Evolutionary conservation across 2,329 filamentous ascomycete species (phyloP).

Genomic region (Fusarium veterinarium): DNA sequence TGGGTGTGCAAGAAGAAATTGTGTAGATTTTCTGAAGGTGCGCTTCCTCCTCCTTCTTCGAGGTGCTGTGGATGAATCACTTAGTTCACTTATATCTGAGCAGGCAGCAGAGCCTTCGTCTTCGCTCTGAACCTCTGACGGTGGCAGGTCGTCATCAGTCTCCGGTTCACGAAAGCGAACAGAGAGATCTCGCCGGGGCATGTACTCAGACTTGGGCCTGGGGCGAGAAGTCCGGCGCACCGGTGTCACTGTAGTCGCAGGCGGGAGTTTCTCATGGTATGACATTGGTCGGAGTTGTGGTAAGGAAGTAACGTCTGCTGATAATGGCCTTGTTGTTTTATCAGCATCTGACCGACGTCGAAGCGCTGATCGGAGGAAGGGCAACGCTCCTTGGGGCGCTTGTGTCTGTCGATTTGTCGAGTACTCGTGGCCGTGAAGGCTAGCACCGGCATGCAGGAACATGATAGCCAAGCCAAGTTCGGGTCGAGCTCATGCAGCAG

Average conservation of each 20-base stretch:
- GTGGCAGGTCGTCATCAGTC: conserved; percentile 44
- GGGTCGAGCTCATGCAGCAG: conserved; percentile 37
- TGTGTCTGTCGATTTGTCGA: conserved; percentile 54
- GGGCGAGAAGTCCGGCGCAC: conserved; percentile 40
- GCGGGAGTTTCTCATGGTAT: conserved; percentile 42
- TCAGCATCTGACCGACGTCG: conserved; percentile 50
- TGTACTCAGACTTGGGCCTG: conserved; percentile 53
- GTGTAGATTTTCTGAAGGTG: conserved; percentile 66
- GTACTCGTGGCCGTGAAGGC: conserved; percentile 71
- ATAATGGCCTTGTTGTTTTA: conserved; percentile 28
- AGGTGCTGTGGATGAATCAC: conserved; percentile 58
- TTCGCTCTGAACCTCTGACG: conserved; percentile 53
- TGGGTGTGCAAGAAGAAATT: conserved; percentile 75
- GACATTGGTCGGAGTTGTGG: conserved; percentile 38
- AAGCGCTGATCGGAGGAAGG: conserved; percentile 57
- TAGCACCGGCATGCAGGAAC: conserved; percentile 70
- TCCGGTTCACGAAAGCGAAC: conserved; percentile 59
- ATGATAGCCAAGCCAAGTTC: conserved; percentile 51
- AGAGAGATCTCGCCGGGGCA: conserved; percentile 54
- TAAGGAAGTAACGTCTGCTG: conserved; percentile 20
- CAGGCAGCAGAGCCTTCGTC: conserved; percentile 59
- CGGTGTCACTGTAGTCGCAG: conserved; percentile 20
- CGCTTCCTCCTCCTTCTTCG: conserved; percentile 56
- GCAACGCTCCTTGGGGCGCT: conserved; percentile 51
- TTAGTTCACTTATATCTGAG: conserved; percentile 58